Conservation (phyloP, 2,329 filamentous ascomycete species). For the Nothophaeocryptopus gaeumannii region DNA sequence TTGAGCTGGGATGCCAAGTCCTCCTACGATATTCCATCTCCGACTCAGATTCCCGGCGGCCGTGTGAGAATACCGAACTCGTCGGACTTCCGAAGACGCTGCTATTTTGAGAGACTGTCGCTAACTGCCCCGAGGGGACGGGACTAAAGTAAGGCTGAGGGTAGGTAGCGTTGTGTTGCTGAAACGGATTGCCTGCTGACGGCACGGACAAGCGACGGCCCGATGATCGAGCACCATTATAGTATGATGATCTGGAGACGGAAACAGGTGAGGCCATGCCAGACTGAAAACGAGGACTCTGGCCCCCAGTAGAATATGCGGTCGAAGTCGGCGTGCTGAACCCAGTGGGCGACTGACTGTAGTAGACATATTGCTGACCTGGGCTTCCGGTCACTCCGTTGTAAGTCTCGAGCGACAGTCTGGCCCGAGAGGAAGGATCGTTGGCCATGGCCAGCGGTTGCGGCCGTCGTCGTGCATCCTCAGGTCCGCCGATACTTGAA, state of each 20-base stretch:
- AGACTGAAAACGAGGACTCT: constrained; percentile 72
- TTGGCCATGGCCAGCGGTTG: constrained; percentile 79
- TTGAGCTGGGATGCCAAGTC: constrained; percentile 85
- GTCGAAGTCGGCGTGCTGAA: constrained; percentile 81
- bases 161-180: constrained; percentile 56
- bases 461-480: constrained; percentile 69
- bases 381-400: constrained; percentile 61
- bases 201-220: constrained; percentile 79
- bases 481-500: constrained; percentile 64
- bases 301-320: constrained; percentile 72
- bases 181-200: constrained; percentile 70
- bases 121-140: constrained; percentile 54
- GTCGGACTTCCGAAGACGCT: constrained; percentile 67
- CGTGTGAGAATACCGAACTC: constrained; percentile 60
- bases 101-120: constrained; percentile 56
- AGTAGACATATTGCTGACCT: constrained; percentile 62
- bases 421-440: constrained; percentile 60
- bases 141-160: constrained; percentile 57
- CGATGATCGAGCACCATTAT: constrained; percentile 67
- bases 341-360: constrained; percentile 68
- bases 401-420: constrained; percentile 64
- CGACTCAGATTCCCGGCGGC: constrained; percentile 63
- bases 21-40: constrained; percentile 79
- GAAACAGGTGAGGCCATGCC: constrained; percentile 69
- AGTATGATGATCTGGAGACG: constrained; percentile 67